Conservation (phyloP, 108 stramenopile species). For the Chaetoceros muelleri region DNA sequence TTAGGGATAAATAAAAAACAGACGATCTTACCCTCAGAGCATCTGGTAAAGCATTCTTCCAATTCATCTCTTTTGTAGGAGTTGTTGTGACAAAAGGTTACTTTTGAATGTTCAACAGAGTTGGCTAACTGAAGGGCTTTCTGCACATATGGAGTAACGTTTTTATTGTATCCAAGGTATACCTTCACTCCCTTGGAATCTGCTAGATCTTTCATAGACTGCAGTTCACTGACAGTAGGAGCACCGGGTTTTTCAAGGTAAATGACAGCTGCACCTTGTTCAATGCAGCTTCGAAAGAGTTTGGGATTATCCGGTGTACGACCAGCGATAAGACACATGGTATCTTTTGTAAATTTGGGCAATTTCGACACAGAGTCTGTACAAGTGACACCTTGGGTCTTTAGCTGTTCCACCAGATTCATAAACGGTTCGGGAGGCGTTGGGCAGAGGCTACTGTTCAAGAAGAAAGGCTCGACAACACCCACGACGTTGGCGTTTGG, state of each 20-base stretch:
- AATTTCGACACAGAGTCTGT: slow-evolving; percentile 31
- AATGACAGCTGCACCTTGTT: slow-evolving; percentile 31
- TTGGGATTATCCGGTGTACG: slow-evolving; percentile 69
- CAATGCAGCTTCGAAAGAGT: slow-evolving; percentile 38
- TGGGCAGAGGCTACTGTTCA: slow-evolving; percentile 20
- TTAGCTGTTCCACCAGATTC: slow-evolving; percentile 30
- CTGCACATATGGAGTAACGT: slow-evolving; percentile 58
- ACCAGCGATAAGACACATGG: slow-evolving; percentile 42
- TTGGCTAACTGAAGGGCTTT: slow-evolving; percentile 33
- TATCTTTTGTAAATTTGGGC: slow-evolving; percentile 10
- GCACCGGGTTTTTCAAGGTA: slow-evolving; percentile 87
- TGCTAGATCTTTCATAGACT: slow-evolving; percentile 39
- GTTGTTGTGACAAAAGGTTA: slow-evolving; percentile 81
- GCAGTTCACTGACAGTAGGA: slow-evolving; percentile 55
- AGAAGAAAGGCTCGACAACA: slow-evolving; percentile 67
- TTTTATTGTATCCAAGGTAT: slow-evolving; percentile 85
- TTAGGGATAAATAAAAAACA: background rate
- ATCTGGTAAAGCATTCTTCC: slow-evolving; percentile 72
- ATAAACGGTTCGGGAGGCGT: slow-evolving; percentile 22
- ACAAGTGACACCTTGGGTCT: slow-evolving; percentile 28
- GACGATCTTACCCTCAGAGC: slow-evolving; percentile 44
- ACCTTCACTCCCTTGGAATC: slow-evolving; percentile 24
- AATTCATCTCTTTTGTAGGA: slow-evolving; percentile 45
- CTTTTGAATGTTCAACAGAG: slow-evolving; percentile 15
- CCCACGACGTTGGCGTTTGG: slow-evolving; percentile 16